Base-by-base conservation (phyloP, 139 green algal species). In the Nannochloris sp. region DNA sequence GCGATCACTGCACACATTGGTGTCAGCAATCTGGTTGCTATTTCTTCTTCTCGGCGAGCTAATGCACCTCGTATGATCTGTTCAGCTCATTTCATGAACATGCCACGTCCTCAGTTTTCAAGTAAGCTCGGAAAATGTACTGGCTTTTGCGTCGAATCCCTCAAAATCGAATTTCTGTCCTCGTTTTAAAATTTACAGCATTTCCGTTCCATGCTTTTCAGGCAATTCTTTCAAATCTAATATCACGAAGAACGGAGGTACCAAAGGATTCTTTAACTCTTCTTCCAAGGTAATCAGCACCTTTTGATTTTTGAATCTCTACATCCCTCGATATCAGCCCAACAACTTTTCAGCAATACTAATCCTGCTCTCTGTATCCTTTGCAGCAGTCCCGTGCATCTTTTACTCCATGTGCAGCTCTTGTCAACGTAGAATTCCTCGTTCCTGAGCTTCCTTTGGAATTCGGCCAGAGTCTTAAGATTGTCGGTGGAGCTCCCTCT, bases 401-500 rank as follows among this genome's bases (percentile, higher is more conserved):
- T 27, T 51, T 51, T 19, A 19, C 42, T 51, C 19, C 19, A 51
- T 51, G 42, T 19, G 42, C 42, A 27, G 42, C 42, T 27, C 19
- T 51, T 51, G 42, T 27, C 42, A 51, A n/a, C n/a, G n/a, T n/a
- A n/a, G n/a, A n/a, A n/a, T n/a, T 51, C 42, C 42, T 51, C 19
- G 42, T 51, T 19, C 42, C 42, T 19, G 19, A 19, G 42, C 19
- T 19, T 51, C 42, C 42, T 51, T 19, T 51, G 19, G 42, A 51
- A 51, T 67, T 67, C 33, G 60, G 60, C 19, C 60, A 67, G 35
- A 31, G n/a, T 31, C 35, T 67, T 27, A 67, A 67, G 35, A 38
- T 67, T 23, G 60, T 67, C 35, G 60, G 60, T 31, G 42, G 31
- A 10, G 35, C 56, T 32, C 60, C 60, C 37, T 45, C 33, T 31